Conservation (phyloP, 192 early-diverging fungal species). For the Oehlia diaphana region DNA sequence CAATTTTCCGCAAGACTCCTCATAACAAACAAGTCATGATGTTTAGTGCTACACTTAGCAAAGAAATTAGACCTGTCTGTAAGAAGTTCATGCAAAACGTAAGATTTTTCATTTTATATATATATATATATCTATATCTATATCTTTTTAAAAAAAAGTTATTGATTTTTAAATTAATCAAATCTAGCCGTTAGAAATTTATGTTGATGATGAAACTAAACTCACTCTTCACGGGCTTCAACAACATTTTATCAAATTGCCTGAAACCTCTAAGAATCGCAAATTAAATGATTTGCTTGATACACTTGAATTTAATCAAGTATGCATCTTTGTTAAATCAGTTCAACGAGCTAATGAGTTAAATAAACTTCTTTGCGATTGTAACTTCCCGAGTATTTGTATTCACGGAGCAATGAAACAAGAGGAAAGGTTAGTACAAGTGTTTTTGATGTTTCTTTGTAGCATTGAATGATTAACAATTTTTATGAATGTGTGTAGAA, state of each 20-base stretch:
- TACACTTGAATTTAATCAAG: slow-evolving; percentile 97
- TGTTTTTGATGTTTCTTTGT: neutral
- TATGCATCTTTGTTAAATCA: slow-evolving; percentile 94
- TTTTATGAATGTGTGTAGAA: slow-evolving; percentile 41
- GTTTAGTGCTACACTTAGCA: slow-evolving; percentile 94
- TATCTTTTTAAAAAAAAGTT: slow-evolving; percentile 17
- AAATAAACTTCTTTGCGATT: slow-evolving; percentile 82
- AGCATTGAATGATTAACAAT: neutral
- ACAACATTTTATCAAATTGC: slow-evolving; percentile 89
- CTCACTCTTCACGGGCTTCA: slow-evolving; percentile 96
- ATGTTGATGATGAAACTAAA: slow-evolving; percentile 97
- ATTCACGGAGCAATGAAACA: slow-evolving; percentile 92
- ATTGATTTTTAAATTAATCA: slow-evolving; percentile 18
- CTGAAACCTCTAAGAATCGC: slow-evolving; percentile 87
- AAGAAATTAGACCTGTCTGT: slow-evolving; percentile 91
- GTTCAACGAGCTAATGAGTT: slow-evolving; percentile 84
- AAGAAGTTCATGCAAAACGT: slow-evolving; percentile 97
- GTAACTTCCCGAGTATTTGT: slow-evolving; percentile 92
- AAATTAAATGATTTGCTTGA: slow-evolving; percentile 93
- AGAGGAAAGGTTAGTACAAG: slow-evolving; percentile 71
- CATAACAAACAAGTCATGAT: slow-evolving; percentile 99
- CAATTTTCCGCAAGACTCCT: slow-evolving; percentile 91
- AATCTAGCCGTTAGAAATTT: slow-evolving; percentile 89
- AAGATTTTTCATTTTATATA: slow-evolving; percentile 30
- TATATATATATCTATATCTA: too few species aligned